Percentiles rank a stretch among this genome's conserved stretches.
Conservation (phyloP, 2,329 filamentous ascomycete genomes). For the Akanthomyces muscarius region DNA sequence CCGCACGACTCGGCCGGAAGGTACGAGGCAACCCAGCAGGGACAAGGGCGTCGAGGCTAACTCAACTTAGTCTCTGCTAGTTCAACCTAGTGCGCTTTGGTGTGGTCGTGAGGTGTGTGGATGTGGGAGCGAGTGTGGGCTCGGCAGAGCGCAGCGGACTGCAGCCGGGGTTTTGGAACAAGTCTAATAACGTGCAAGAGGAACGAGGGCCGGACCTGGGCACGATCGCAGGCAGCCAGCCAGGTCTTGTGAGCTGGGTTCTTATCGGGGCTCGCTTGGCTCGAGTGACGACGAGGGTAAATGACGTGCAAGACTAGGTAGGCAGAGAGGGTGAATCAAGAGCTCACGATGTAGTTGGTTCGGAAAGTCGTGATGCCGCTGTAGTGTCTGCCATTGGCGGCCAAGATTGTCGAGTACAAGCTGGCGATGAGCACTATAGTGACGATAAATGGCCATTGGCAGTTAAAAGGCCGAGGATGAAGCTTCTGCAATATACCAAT, state of each 20-base stretch:
- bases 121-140: background rate
- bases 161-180: background rate
- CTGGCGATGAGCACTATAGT: background rate
- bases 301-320: background rate
- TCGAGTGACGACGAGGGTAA: background rate
- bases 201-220: background rate
- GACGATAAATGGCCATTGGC: background rate
- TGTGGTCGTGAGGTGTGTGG: background rate
- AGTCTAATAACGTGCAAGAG: background rate
- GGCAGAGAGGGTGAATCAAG: background rate
- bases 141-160: slow-evolving; percentile 1
- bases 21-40: background rate
- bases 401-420: no score
- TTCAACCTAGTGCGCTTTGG: background rate
- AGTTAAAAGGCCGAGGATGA: background rate
- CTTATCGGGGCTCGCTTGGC: background rate
- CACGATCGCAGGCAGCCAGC: background rate
- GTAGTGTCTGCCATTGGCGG: background rate
- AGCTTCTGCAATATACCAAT: background rate
- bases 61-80: slow-evolving; percentile 2
- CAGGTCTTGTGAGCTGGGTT: background rate
- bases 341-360: background rate
- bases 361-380: background rate
- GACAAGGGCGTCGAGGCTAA: background rate
- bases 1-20: slow-evolving; percentile 15